Evolutionary conservation across 2,329 filamentous ascomycete genomes (phyloP), one percentile per base, ranked within the genome.

Genomic region (Catunica adiposa): DNA sequence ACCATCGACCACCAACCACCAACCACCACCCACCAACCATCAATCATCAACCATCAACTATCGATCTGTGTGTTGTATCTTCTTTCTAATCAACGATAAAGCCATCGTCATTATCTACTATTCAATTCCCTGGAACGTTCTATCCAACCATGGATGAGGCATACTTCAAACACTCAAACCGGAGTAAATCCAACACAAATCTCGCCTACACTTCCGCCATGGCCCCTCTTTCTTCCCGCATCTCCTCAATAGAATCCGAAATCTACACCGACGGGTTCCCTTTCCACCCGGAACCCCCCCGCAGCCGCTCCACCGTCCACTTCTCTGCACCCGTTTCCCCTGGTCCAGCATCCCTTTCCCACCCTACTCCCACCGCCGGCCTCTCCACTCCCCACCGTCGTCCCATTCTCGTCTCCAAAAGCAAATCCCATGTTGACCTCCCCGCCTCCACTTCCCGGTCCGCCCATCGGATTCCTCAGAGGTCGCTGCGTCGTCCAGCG

Each of bases 211-310:
- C 62, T 72, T 82, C 58, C 74, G 26, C 76, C 14, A 77, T 83
- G 58, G 80, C 78, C n/a, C 80, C 80, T 26, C 68, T 84, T 55
- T 83, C 80, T 23, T 73, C 75, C 53, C 78, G 76, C 63, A 71
- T 83, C 7, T 79, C 80, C 44, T 68, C 82, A 57, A 69, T 72
- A 59, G 77, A 80, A 9, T 14, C 37, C n/a, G 54, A 57, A 20
- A 3, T 26, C 55, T 52, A 34, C 47, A 34, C 23, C 14, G 55
- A 56, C 7, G 44, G 56, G 15, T 34, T 22, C 23, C 17, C 34
- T 29, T 17, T 20, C 26, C 11, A 34, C 62, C 67, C 70, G 56
- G 73, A 78, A 53, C 70, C 73, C 61, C 63, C 73, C 31, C 63
- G 65, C 60, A 69, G 73, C 54, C 64, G 66, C 42, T 58, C 64